These are phyloP conservation scores for Pythium myriotylum DNA, from an alignment of 352 stramenopile species.

Conservation along the genomic window DNA sequence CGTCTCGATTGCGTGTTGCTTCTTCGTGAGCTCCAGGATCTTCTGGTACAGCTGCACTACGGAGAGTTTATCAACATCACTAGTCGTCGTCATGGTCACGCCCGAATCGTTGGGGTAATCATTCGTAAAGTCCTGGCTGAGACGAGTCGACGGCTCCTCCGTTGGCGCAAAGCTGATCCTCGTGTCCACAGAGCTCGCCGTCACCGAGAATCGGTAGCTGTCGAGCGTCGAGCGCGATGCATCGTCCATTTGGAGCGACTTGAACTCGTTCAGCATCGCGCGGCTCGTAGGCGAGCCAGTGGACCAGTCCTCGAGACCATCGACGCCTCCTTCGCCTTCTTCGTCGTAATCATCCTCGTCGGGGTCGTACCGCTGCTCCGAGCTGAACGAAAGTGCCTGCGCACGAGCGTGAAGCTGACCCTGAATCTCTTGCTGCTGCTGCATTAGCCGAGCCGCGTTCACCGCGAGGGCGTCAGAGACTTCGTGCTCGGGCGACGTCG, in stretches of 20 bases:
- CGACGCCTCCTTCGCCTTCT: conserved; percentile 22
- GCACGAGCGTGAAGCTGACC: conserved; percentile 17
- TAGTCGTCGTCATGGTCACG: no score
- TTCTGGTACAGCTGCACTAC: conserved; percentile 67
- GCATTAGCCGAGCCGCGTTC: conserved; percentile 13
- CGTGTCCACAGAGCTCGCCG: conserved; percentile 17
- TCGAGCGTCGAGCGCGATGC: conserved; percentile 32
- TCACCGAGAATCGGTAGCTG: conserved; percentile 41
- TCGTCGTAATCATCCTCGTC: conserved; percentile 45
- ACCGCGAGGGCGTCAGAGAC: conserved; percentile 6
- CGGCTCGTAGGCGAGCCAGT: conserved; percentile 29
- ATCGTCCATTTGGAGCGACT: conserved; percentile 40
- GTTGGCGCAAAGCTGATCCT: conserved; percentile 1
- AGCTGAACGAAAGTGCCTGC: conserved; percentile 22
- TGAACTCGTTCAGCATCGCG: conserved; percentile 33
- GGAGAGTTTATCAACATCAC: conserved; percentile 34
- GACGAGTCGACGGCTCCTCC: not conserved
- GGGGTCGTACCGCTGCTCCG: conserved; percentile 25
- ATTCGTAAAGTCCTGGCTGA: not conserved
- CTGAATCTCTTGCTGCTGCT: conserved; percentile 20
- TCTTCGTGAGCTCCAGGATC: conserved; percentile 64
- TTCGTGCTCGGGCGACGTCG: conserved; percentile 5
- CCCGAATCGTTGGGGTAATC: not conserved
- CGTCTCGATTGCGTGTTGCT: conserved; percentile 52
- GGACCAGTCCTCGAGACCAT: conserved; percentile 32